Conservation (phyloP, 1,284 basidiomycete species). For the Tylopilus orsonianus region DNA sequence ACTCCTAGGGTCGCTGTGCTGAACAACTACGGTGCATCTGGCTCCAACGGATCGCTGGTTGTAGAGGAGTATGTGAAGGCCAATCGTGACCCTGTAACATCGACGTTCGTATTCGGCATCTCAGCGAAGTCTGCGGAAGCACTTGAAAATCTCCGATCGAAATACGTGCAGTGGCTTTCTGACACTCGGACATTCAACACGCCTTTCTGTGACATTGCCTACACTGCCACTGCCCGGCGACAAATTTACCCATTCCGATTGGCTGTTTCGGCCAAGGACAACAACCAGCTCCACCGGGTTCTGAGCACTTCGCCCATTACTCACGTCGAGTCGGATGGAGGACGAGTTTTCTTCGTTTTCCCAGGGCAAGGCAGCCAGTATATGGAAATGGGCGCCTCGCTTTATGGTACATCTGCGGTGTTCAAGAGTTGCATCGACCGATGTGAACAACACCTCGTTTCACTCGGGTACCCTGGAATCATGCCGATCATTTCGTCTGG, state of each 20-base stretch:
- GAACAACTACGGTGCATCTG: constrained; percentile 75
- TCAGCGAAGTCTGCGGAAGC: constrained; percentile 55
- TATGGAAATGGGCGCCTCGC: constrained; percentile 54
- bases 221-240: constrained; percentile 63
- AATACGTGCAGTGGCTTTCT: constrained; percentile 48
- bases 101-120: constrained; percentile 54
- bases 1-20: constrained; percentile 53
- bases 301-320: constrained; percentile 39
- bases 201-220: constrained; percentile 52
- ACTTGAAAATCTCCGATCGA: constrained; percentile 45
- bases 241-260: constrained; percentile 55
- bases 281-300: constrained; percentile 45
- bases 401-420: constrained; percentile 48
- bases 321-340: constrained; percentile 28
- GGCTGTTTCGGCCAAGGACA: constrained; percentile 43
- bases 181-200: constrained; percentile 25
- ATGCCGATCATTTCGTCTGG: constrained; percentile 42
- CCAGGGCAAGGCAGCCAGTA: constrained; percentile 72
- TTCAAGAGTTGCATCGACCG: constrained; percentile 55
- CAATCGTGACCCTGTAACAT: background rate
- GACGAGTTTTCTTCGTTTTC: constrained; percentile 59
- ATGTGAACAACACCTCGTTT: constrained; percentile 51
- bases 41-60: constrained; percentile 64
- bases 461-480: constrained; percentile 52
- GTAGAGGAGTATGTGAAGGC: constrained; percentile 48